A percentile compares a stretch with the other conserved stretches of the same genome.
Evolutionary conservation across 345 rosid genomes (phyloP).

Genomic region (Capsella bursapastoris): DNA sequence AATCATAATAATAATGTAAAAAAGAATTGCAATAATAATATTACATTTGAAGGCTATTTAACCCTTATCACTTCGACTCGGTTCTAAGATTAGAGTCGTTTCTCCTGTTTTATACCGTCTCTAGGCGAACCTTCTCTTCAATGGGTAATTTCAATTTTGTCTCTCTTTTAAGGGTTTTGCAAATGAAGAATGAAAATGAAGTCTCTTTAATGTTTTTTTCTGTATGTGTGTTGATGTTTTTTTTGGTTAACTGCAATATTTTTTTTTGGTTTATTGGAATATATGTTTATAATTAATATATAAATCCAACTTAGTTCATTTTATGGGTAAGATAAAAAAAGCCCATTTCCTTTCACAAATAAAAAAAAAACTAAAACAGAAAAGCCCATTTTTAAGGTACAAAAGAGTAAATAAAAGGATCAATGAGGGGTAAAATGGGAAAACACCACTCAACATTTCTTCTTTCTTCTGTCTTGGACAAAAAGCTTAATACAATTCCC

Average conservation of each 20-base stretch:
- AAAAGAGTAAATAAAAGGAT: background rate
- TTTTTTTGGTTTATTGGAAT: background rate
- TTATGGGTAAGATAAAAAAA: too few relatives aligned
- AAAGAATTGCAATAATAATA: too few relatives aligned
- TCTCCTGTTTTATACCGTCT: constrained; percentile 68
- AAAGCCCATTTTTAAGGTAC: too few relatives aligned
- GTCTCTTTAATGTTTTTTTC: background rate
- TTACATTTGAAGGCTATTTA: constrained; percentile 38
- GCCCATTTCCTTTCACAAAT: too few relatives aligned
- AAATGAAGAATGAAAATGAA: background rate
- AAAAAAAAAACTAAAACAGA: too few relatives aligned
- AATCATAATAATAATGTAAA: too few relatives aligned
- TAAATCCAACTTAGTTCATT: too few relatives aligned
- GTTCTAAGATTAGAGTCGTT: constrained; percentile 63
- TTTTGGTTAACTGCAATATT: background rate
- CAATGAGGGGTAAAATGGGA: background rate
- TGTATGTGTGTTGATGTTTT: background rate
- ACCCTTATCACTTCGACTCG: constrained; percentile 53
- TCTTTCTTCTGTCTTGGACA: background rate
- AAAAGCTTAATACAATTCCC: background rate
- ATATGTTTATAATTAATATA: too few relatives aligned
- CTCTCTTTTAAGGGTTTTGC: background rate
- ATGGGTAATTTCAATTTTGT: constrained; percentile 57
- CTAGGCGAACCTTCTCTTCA: constrained; percentile 63
- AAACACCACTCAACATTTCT: background rate